These are phyloP conservation scores for Corylus americana DNA, from an alignment of 306 rosid species.

Conservation along the genomic window DNA sequence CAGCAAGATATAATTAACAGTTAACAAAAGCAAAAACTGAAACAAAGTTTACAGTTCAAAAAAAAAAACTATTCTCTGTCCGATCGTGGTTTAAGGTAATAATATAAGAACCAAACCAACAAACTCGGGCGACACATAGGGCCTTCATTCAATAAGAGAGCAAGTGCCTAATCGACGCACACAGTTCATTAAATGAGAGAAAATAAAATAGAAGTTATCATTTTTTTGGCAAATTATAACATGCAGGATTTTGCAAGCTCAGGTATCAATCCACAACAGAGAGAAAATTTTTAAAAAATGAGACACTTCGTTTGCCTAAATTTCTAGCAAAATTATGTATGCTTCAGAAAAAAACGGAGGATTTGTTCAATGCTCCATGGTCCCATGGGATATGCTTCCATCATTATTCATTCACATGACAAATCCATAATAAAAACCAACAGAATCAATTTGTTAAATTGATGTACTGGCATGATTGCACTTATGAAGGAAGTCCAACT, in stretches of 20 bases:
- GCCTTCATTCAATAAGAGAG: not conserved
- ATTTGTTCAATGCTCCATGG: not conserved
- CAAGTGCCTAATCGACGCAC: not conserved
- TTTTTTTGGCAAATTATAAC: not conserved
- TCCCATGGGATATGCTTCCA: not conserved
- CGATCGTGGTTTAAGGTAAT: not conserved
- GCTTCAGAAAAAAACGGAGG: not conserved
- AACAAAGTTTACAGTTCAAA: not conserved
- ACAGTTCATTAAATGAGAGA: not conserved
- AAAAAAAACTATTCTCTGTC: not conserved
- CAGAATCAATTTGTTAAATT: not conserved
- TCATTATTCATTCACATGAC: not conserved
- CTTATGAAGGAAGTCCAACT: not conserved
- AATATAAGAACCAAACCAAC: not conserved
- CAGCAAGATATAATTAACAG: slow-evolving; percentile 4
- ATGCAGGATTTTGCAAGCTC: not conserved
- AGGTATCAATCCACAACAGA: not conserved
- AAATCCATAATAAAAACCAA: not conserved
- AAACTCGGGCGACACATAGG: not conserved
- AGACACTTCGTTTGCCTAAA: not conserved
- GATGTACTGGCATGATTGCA: not conserved
- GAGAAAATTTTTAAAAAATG: not conserved
- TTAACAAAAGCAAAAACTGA: not conserved
- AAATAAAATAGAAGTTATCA: not conserved
- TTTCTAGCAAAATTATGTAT: not conserved